Percentiles rank a stretch among this genome's conserved stretches.
These are phyloP conservation scores for Kalanchoe fedtschenkoi DNA, from an alignment of 164 flowering plant species.

Conservation along the genomic window DNA sequence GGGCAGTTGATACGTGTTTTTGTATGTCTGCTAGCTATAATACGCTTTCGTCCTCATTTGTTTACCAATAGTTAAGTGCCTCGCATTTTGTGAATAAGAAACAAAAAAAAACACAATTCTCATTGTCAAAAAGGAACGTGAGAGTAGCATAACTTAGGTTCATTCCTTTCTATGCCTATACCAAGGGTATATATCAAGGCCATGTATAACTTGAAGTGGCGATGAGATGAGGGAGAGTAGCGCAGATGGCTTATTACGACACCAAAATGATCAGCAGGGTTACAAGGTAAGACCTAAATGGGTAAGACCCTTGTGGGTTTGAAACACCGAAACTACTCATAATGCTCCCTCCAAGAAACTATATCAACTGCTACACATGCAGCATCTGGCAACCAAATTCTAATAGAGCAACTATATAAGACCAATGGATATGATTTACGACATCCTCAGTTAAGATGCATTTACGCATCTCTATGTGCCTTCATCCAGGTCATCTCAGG, in stretches of 20 bases:
- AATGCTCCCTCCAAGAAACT: too few relatives aligned
- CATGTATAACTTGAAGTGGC: background rate
- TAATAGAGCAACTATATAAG: background rate
- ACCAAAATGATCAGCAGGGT: too few relatives aligned
- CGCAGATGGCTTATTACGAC: too few relatives aligned
- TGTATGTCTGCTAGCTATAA: background rate
- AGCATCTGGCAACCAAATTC: background rate
- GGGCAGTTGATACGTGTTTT: conserved; percentile 1
- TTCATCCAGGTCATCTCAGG: conserved; percentile 85
- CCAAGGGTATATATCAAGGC: background rate
- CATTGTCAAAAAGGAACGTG: background rate
- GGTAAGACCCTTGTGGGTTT: too few relatives aligned
- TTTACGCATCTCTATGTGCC: conserved; percentile 19
- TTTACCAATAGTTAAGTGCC: background rate
- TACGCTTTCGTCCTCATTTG: background rate
- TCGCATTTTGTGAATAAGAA: background rate
- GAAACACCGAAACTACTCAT: too few relatives aligned
- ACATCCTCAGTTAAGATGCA: background rate
- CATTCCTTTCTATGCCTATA: background rate
- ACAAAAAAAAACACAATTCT: background rate
- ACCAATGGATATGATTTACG: background rate
- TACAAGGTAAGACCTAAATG: too few relatives aligned
- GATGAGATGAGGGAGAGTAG: too few relatives aligned
- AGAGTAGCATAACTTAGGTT: background rate
- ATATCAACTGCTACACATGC: background rate